Conservation (phyloP, 495 filamentous ascomycete species). For the Daldinia bambusicola region DNA sequence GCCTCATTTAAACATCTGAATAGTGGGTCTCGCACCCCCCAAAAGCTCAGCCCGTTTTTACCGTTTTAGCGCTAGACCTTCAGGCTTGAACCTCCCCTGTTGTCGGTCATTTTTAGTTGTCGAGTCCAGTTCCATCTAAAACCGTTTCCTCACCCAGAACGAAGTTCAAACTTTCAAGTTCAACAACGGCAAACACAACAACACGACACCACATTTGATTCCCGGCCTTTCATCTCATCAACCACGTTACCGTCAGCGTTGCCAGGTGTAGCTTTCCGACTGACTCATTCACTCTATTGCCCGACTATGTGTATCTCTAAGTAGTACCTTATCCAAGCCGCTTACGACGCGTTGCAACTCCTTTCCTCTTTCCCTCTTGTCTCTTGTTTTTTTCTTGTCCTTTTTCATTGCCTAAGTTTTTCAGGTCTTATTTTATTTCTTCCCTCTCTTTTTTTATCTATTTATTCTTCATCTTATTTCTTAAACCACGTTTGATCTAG, state of each 20-base stretch:
- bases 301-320: slow-evolving; percentile 34
- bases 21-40: slow-evolving; percentile 29
- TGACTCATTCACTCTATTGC: slow-evolving; percentile 12
- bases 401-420: not conserved
- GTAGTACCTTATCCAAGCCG: slow-evolving; percentile 24
- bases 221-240: slow-evolving; percentile 9
- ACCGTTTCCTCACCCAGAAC: not conserved
- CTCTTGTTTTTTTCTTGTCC: slow-evolving; percentile 12
- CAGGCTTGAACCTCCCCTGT: slow-evolving; percentile 26
- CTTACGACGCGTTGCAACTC: slow-evolving; percentile 41
- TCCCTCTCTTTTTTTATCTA: not conserved
- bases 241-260: not conserved
- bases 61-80: slow-evolving; percentile 12
- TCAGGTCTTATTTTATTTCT: slow-evolving; percentile 6
- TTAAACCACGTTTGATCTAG: not conserved
- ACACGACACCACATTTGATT: not conserved
- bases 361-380: slow-evolving; percentile 21
- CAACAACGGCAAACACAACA: slow-evolving; percentile 4
- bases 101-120: slow-evolving; percentile 31
- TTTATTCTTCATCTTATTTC: too few species aligned
- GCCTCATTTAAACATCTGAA: slow-evolving; percentile 30
- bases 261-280: slow-evolving; percentile 9
- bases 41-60: slow-evolving; percentile 19
- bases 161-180: slow-evolving; percentile 24
- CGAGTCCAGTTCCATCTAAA: slow-evolving; percentile 30